A percentile compares a stretch with the other conserved stretches of the same genome.
Conservation (phyloP, 305 asterid genomes). For the Fraxinus sp. region DNA sequence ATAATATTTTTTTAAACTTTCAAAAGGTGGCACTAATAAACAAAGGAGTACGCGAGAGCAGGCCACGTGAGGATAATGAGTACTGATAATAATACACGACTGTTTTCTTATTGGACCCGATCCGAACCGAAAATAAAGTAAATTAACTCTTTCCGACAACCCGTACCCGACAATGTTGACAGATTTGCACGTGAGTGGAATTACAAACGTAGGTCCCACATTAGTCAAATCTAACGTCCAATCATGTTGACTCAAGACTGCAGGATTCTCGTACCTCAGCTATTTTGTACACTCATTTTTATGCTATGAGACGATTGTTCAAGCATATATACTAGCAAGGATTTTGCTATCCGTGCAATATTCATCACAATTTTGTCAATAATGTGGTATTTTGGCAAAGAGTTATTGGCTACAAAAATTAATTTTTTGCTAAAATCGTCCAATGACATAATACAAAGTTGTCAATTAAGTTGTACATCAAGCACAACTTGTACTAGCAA, state of each 20-base stretch:
- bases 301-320: neutral
- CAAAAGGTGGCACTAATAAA: neutral
- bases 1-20: neutral
- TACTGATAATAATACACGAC: neutral
- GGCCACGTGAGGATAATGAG: neutral
- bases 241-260: slow-evolving; percentile 53
- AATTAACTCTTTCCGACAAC: neutral
- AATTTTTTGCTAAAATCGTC: too few species aligned
- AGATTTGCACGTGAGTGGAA: slow-evolving; percentile 50
- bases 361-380: too few species aligned
- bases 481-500: neutral
- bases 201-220: slow-evolving; percentile 34
- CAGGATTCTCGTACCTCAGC: slow-evolving; percentile 40
- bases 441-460: too few species aligned
- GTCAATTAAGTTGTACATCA: too few species aligned
- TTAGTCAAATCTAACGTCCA: slow-evolving; percentile 40
- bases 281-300: neutral
- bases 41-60: neutral
- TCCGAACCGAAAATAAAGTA: neutral
- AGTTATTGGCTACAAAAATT: too few species aligned
- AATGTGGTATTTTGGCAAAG: too few species aligned
- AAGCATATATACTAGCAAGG: too few species aligned
- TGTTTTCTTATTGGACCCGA: neutral
- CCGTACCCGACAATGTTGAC: slow-evolving; percentile 47
- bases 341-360: too few species aligned